A percentile compares a stretch with the other conserved stretches of the same genome.
phyloP scores from a whole-genome alignment of 2,329 filamentous ascomycete genomes.

The Achaetomium macrosporum region DNA sequence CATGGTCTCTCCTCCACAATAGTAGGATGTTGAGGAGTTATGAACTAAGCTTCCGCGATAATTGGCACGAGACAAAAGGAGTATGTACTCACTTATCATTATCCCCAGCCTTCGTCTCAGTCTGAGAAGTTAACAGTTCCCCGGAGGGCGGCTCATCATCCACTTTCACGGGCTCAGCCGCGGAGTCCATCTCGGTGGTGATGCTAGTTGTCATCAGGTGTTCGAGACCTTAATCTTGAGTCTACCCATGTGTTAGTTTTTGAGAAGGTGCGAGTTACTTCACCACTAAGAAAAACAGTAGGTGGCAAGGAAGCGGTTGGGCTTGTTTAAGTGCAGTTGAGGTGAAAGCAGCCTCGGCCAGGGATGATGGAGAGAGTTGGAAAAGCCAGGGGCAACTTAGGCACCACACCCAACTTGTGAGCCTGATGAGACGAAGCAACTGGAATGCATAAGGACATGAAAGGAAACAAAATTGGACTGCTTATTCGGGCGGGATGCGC shows the following conservation, averaged over 20 bases:
- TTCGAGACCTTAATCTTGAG: not conserved
- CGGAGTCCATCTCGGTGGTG: not conserved
- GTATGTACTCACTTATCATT: conserved; percentile 11
- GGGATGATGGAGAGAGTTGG: not conserved
- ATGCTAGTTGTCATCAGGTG: not conserved
- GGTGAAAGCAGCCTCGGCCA: too few relatives aligned
- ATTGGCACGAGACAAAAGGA: not conserved
- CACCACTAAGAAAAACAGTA: not conserved
- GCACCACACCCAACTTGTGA: not conserved
- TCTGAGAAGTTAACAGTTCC: not conserved
- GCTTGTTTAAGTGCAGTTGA: too few relatives aligned
- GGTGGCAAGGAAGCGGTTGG: too few relatives aligned
- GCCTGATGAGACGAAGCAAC: not conserved
- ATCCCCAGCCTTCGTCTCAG: conserved; percentile 6
- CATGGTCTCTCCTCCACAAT: too few relatives aligned
- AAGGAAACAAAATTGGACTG: not conserved
- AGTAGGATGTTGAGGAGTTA: too few relatives aligned
- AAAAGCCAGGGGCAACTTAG: not conserved
- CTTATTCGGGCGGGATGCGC: conserved; percentile 5
- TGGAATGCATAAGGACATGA: not conserved
- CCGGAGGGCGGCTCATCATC: not conserved
- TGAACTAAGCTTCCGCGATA: not conserved
- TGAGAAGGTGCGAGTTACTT: not conserved
- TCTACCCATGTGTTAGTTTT: not conserved
- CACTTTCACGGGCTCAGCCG: not conserved